phyloP scores from a whole-genome alignment of 169 alveolate genomes.

The Blepharisma undulans region DNA sequence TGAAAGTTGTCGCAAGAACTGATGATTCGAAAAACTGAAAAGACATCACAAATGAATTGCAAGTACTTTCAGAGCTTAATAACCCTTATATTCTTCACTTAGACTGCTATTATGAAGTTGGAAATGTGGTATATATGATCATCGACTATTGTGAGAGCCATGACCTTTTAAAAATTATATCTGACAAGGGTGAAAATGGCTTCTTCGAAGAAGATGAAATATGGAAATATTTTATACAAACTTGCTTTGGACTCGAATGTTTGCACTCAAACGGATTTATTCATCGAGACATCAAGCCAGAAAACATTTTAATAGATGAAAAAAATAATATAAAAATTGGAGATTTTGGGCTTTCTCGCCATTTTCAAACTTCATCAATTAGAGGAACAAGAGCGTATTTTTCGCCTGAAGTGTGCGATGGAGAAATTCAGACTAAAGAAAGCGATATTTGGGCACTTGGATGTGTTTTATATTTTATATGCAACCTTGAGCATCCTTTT shows the following conservation, averaged over 20 bases:
- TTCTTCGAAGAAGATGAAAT: not conserved
- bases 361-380: constrained; percentile 64
- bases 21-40: too few relatives aligned
- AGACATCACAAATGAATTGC: too few relatives aligned
- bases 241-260: not conserved
- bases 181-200: not conserved
- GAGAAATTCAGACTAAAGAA: constrained; percentile 64
- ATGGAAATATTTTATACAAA: constrained; percentile 9
- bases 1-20: too few relatives aligned
- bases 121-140: not conserved
- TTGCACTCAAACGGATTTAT: constrained; percentile 12
- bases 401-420: constrained; percentile 83
- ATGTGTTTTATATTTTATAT: constrained; percentile 60
- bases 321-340: constrained; percentile 54
- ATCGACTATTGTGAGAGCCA: constrained; percentile 23
- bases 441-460: constrained; percentile 85
- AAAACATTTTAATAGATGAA: not conserved
- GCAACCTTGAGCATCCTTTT: not conserved
- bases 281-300: constrained; percentile 36
- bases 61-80: too few relatives aligned
- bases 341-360: constrained; percentile 66
- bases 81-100: not conserved
- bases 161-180: not conserved
- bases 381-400: constrained; percentile 83
- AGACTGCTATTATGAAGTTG: not conserved